Evolutionary conservation across 257 asterid species (phyloP).

Genomic region (Solanum chiquidenum): DNA sequence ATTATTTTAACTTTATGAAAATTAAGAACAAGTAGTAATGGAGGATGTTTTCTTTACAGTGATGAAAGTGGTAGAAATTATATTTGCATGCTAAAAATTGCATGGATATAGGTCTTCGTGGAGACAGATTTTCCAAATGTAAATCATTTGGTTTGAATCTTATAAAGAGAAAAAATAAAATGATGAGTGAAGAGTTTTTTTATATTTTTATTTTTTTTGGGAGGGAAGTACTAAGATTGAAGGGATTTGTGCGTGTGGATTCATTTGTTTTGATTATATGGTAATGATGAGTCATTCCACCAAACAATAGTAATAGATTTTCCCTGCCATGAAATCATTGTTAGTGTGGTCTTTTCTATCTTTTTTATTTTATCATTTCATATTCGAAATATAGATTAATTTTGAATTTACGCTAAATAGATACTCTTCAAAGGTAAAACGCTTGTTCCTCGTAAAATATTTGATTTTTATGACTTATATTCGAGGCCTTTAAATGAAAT

Average conservation of each 20-base stretch:
- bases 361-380: background rate
- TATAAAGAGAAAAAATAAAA: slow-evolving; percentile 4
- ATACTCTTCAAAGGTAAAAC: rapidly evolving
- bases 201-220: background rate
- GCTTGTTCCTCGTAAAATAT: rapidly evolving
- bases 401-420: background rate
- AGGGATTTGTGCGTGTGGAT: slow-evolving; percentile 8
- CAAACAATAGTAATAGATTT: background rate
- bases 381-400: background rate
- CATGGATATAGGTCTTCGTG: slow-evolving; percentile 8
- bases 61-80: background rate
- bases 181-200: background rate
- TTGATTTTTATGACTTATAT: background rate
- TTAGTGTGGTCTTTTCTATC: background rate
- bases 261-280: slow-evolving; percentile 25
- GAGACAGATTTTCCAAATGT: slow-evolving; percentile 43
- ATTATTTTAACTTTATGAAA: slow-evolving; percentile 5
- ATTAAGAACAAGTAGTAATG: background rate
- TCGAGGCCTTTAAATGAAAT: background rate
- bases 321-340: background rate
- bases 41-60: background rate
- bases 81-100: slow-evolving; percentile 27
- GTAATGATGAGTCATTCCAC: slow-evolving; percentile 39
- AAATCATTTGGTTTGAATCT: slow-evolving; percentile 41
- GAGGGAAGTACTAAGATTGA: background rate